These are phyloP conservation scores for Cutaneotrichosporon cutaneum DNA, from an alignment of 1,284 basidiomycete genomes.

Conservation along the genomic window DNA sequence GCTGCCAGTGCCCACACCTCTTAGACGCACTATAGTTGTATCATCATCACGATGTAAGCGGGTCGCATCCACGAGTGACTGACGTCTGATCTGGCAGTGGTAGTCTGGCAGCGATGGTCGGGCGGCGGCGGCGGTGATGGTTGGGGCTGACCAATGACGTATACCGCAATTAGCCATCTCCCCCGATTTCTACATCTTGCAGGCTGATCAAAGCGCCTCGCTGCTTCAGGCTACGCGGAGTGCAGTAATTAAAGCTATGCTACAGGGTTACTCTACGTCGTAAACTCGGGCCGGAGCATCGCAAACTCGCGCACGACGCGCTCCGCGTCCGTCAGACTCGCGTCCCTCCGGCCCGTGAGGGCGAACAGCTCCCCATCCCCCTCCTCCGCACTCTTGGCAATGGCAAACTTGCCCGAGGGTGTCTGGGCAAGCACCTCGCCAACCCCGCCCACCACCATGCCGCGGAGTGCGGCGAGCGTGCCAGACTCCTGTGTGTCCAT, in stretches of 20 bases:
- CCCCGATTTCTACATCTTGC: not conserved
- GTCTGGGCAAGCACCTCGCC: constrained; percentile 34
- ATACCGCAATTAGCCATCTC: not conserved
- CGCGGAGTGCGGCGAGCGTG: constrained; percentile 17
- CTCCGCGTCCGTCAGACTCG: constrained; percentile 46
- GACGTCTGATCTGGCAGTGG: too few relatives aligned
- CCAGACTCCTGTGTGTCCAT: constrained; percentile 23
- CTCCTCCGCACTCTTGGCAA: constrained; percentile 24
- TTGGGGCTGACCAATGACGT: not conserved
- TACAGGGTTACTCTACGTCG: not conserved
- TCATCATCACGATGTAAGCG: constrained; percentile 8
- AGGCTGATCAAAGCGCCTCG: too few relatives aligned
- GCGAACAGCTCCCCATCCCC: constrained; percentile 31
- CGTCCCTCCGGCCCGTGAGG: constrained; percentile 37
- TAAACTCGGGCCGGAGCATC: constrained; percentile 14
- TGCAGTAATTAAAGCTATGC: not conserved
- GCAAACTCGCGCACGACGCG: constrained; percentile 26
- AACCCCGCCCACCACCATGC: constrained; percentile 1
- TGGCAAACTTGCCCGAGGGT: constrained; percentile 27
- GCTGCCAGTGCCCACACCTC: not conserved
- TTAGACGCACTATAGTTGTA: constrained; percentile 8
- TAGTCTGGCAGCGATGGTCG: too few relatives aligned
- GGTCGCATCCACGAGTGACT: not conserved
- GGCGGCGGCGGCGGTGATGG: too few relatives aligned
- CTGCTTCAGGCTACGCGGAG: too few relatives aligned